Conservation (phyloP, 768 basidiomycete species). For the Macrolepiota fuliginosa region DNA sequence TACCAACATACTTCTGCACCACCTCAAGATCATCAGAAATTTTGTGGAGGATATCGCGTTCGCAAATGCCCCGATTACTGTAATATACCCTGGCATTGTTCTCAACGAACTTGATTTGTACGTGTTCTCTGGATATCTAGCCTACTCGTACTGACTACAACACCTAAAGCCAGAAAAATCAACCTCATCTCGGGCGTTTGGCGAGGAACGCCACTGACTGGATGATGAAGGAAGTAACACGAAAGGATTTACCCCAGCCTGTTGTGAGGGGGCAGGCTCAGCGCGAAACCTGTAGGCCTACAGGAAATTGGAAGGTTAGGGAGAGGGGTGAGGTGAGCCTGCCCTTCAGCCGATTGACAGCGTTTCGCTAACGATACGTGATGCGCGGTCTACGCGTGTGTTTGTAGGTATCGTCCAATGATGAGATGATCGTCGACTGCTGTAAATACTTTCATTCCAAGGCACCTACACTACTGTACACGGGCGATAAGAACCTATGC, state of each 20-base stretch:
- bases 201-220: slow-evolving; percentile 69
- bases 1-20: slow-evolving; percentile 74
- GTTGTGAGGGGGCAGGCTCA: slow-evolving; percentile 58
- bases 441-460: slow-evolving; percentile 54
- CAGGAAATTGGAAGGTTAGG: slow-evolving; percentile 58
- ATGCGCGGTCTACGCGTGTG: neutral
- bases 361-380: neutral
- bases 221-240: slow-evolving; percentile 60
- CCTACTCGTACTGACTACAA: neutral
- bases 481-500: slow-evolving; percentile 66
- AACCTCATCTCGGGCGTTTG: slow-evolving; percentile 51
- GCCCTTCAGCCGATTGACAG: neutral
- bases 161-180: slow-evolving; percentile 43
- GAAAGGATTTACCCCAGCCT: slow-evolving; percentile 25
- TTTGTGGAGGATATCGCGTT: slow-evolving; percentile 64
- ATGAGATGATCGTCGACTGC: slow-evolving; percentile 74
- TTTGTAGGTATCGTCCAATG: slow-evolving; percentile 22
- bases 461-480: slow-evolving; percentile 58
- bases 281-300: slow-evolving; percentile 59
- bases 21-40: slow-evolving; percentile 59
- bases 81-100: slow-evolving; percentile 74
- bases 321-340: slow-evolving; percentile 42
- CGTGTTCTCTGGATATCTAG: neutral
- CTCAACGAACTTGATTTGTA: slow-evolving; percentile 78
- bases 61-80: slow-evolving; percentile 43